Evolutionary conservation across 257 asterid species (phyloP).

Genomic region (Misopates orontium): DNA sequence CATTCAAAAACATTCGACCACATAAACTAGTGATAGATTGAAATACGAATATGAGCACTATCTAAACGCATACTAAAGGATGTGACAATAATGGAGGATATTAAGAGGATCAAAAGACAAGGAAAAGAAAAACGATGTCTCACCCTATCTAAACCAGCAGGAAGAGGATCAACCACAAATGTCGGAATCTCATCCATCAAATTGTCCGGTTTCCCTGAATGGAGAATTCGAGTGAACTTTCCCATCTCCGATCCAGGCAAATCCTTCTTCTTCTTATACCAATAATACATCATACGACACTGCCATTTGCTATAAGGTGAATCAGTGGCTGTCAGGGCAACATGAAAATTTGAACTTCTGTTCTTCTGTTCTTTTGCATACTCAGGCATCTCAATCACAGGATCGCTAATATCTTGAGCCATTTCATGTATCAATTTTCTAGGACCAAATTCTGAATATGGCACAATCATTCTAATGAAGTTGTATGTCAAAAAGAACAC

Average conservation of each 20-base stretch:
- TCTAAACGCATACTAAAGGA: no score
- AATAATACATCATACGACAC: slow-evolving; percentile 60
- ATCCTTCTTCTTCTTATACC: slow-evolving; percentile 51
- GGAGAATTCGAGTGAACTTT: slow-evolving; percentile 57
- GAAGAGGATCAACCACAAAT: slow-evolving; percentile 62
- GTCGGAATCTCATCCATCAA: slow-evolving; percentile 77
- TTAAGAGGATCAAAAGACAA: not conserved
- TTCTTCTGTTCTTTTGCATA: slow-evolving; percentile 25
- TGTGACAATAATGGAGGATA: no score
- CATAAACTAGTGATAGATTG: not conserved
- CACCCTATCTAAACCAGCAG: slow-evolving; percentile 58
- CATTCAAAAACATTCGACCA: slow-evolving; percentile 3
- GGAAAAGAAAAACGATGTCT: slow-evolving; percentile 8
- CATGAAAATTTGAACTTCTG: slow-evolving; percentile 38
- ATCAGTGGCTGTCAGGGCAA: slow-evolving; percentile 52
- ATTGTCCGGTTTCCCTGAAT: slow-evolving; percentile 60
- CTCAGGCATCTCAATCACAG: slow-evolving; percentile 53
- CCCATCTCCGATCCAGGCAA: slow-evolving; percentile 65
- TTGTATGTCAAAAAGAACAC: slow-evolving; percentile 45
- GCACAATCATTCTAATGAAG: slow-evolving; percentile 26
- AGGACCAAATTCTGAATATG: slow-evolving; percentile 20
- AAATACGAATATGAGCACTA: not conserved
- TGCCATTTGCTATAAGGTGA: slow-evolving; percentile 58
- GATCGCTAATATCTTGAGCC: slow-evolving; percentile 38
- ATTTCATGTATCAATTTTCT: slow-evolving; percentile 13